phyloP scores from a whole-genome alignment of 1,139 yeast genomes.

The Yamadazyma sp. region DNA sequence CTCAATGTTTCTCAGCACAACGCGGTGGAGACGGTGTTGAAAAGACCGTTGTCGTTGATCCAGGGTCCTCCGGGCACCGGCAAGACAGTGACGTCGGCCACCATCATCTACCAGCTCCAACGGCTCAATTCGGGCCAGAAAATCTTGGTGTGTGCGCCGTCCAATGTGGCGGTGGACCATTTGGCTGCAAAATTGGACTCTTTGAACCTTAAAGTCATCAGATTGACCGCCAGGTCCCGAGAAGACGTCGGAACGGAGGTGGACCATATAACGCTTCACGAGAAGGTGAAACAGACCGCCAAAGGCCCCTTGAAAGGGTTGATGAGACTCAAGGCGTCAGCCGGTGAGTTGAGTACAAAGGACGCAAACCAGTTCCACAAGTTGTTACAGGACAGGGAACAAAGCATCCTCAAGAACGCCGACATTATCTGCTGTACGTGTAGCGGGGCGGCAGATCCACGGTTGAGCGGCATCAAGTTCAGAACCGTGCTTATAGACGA shows the following conservation, averaged over 20 bases:
- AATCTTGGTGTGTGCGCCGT: constrained; percentile 90
- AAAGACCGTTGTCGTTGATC: constrained; percentile 76
- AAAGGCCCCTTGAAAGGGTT: constrained; percentile 61
- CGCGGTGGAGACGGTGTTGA: constrained; percentile 74
- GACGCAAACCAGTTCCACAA: constrained; percentile 46
- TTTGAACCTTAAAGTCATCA: constrained; percentile 72
- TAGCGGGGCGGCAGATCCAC: constrained; percentile 83
- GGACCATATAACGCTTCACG: constrained; percentile 53
- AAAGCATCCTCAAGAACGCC: constrained; percentile 51
- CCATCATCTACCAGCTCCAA: constrained; percentile 76
- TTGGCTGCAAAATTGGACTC: constrained; percentile 68
- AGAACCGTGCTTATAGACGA: constrained; percentile 86
- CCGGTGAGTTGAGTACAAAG: constrained; percentile 65
- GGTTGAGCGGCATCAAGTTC: constrained; percentile 57
- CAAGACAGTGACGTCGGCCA: constrained; percentile 91
- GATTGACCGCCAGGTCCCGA: constrained; percentile 73
- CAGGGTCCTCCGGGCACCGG: constrained; percentile 99
- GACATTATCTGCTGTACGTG: constrained; percentile 91
- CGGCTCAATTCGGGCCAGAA: constrained; percentile 50
- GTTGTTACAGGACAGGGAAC: constrained; percentile 37
- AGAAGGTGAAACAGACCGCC: constrained; percentile 44
- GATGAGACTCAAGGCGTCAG: constrained; percentile 55
- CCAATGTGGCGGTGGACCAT: constrained; percentile 94
- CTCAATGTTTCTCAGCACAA: constrained; percentile 76
- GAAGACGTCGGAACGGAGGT: constrained; percentile 77